phyloP scores from a whole-genome alignment of 78 protist species.

The Dictyostelium firmibasis region DNA sequence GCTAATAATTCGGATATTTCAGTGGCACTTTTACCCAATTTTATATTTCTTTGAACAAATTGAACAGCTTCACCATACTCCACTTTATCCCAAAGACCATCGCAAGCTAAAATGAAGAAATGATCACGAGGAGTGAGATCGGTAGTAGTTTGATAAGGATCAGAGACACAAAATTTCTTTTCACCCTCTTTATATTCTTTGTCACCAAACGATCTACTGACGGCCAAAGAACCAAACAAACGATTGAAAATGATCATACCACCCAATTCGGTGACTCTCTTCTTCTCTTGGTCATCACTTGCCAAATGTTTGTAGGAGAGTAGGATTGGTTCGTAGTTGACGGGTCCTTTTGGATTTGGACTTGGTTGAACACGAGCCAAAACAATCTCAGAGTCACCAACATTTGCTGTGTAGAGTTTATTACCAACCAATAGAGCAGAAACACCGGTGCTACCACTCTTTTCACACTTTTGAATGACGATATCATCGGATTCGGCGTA shows the following conservation, averaged over 20 bases:
- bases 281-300: constrained; percentile 57
- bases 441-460: constrained; percentile 76
- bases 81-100: constrained; percentile 85
- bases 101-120: constrained; percentile 80
- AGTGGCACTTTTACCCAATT: constrained; percentile 51
- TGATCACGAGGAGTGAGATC: constrained; percentile 74
- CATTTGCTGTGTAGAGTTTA: constrained; percentile 68
- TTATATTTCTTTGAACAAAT: constrained; percentile 9
- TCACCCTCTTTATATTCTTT: constrained; percentile 79
- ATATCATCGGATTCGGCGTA: constrained; percentile 51
- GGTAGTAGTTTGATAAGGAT: constrained; percentile 29
- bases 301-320: constrained; percentile 82
- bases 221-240: constrained; percentile 80
- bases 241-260: constrained; percentile 85
- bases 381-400: constrained; percentile 82
- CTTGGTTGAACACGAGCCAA: constrained; percentile 9
- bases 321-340: constrained; percentile 1
- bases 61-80: constrained; percentile 46
- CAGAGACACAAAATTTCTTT: constrained; percentile 73
- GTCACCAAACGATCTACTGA: constrained; percentile 84
- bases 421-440: constrained; percentile 37
- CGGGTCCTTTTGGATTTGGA: neutral
- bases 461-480: constrained; percentile 60
- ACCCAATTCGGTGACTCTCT: constrained; percentile 77
- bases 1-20: constrained; percentile 49